Evolutionary conservation across 2,329 filamentous ascomycete genomes (phyloP).

Genomic region (Penicillium sp.): DNA sequence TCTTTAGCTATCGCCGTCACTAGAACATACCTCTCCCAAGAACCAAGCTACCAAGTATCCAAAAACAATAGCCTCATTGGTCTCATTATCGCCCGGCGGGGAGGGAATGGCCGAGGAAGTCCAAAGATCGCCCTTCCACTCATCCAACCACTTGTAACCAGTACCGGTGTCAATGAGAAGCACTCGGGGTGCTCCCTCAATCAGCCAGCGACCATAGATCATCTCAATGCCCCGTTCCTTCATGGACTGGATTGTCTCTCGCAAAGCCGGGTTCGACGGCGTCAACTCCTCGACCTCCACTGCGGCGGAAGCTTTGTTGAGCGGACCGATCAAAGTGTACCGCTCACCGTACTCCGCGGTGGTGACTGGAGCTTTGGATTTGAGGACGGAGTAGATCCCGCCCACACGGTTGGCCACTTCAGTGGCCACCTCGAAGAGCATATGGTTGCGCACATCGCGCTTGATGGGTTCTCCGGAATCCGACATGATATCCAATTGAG

Average conservation of each 20-base stretch:
- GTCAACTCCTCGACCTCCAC: conserved; percentile 94
- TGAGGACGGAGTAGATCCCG: conserved; percentile 98
- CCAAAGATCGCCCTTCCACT: conserved; percentile 98
- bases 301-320: conserved; percentile 89
- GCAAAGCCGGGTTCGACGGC: conserved; percentile 73
- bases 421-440: conserved; percentile 94
- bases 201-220: conserved; percentile 93
- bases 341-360: conserved; percentile 97
- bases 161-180: conserved; percentile 93
- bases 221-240: conserved; percentile 84
- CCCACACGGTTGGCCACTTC: conserved; percentile 98
- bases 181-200: conserved; percentile 91
- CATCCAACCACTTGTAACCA: conserved; percentile 83
- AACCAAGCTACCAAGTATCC: conserved; percentile 98
- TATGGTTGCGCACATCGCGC: conserved; percentile 85
- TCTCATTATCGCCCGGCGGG: conserved; percentile 85
- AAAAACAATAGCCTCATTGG: conserved; percentile 95
- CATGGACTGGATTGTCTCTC: conserved; percentile 86
- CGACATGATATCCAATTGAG: conserved; percentile 65
- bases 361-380: conserved; percentile 96
- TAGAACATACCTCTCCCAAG: conserved; percentile 74
- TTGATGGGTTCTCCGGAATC: conserved; percentile 63
- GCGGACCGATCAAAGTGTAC: conserved; percentile 90
- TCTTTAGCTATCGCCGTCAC: not conserved
- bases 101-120: conserved; percentile 89